Evolutionary conservation across 352 stramenopile genomes (phyloP), one percentile per base, ranked within the genome.

Genomic region (Globisporangium parvum): DNA sequence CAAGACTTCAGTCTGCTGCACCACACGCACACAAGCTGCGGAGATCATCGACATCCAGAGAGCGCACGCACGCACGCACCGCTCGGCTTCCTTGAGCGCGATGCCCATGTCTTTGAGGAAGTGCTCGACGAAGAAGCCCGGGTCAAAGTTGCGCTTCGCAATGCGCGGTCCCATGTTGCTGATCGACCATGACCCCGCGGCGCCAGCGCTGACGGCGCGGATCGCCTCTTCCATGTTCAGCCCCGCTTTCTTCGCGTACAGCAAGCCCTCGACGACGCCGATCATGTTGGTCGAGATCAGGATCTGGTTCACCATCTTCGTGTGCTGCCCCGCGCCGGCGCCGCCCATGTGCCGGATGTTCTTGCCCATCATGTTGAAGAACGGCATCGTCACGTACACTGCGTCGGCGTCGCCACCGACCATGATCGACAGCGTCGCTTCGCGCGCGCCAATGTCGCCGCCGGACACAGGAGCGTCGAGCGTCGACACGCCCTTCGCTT

Each of bases 221-320:
- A 97, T 96, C 6, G 85, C 80, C 71, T 96, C 86, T 47, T 93
- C 73, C 67, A 95, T 81, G 55, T 96, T 82, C 23, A 97, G 63
- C 10, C 88, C 88, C 35, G 80, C 86, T 51, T 83, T 87, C 66
- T 95, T 88, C 24, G 85, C 87, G 64, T 96, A 96, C 33, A 97
- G 57, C 51, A 97, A 63, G 8, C 86, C 80, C 70, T 97, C 88
- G 12, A 89, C 81, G 12, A 96, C 82, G 35, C 87, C 88, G 51
- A 96, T 92, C 85, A 94, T 94, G 60, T 87, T 91, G 46, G 81
- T 91, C 41, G 81, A 77, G 53, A 94, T 94, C 64, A 93, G 56
- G 60, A 93, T 90, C 60, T 97, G 88, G 66, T 96, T 97, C 54
- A 97, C 87, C 85, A 96, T 95, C 74, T 97, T 96, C 18, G 88